These are phyloP conservation scores for Suillus decipiens DNA, from an alignment of 768 basidiomycete species.

Conservation along the genomic window DNA sequence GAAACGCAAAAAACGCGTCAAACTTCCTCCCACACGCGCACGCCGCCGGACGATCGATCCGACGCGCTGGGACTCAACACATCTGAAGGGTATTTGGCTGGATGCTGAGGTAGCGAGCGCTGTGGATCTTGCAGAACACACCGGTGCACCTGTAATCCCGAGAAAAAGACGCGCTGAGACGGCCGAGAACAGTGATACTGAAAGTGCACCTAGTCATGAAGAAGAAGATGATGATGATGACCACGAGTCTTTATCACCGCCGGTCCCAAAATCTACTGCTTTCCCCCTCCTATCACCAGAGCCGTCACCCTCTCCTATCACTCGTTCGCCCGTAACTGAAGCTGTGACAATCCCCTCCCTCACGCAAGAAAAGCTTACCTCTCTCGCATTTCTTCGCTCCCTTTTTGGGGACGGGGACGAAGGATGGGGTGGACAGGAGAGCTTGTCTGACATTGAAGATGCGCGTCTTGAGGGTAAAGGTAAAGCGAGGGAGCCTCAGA, in stretches of 20 bases:
- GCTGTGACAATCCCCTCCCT: not conserved
- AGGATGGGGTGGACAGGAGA: constrained; percentile 65
- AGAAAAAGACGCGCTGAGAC: not conserved
- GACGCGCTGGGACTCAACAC: constrained; percentile 65
- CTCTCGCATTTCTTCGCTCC: constrained; percentile 43
- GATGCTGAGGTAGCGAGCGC: constrained; percentile 33
- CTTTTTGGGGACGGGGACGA: constrained; percentile 51
- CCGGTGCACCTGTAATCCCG: not conserved
- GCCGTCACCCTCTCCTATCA: not conserved
- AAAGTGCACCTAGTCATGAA: not conserved
- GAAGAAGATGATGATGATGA: not conserved
- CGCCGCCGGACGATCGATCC: constrained; percentile 71
- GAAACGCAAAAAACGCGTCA: constrained; percentile 47
- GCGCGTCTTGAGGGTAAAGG: constrained; percentile 1
- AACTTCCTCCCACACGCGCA: constrained; percentile 58
- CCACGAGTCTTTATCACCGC: not conserved
- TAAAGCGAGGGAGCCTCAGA: constrained; percentile 26
- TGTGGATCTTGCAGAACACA: constrained; percentile 2
- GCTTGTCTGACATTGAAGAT: constrained; percentile 55
- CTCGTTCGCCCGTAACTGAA: not conserved
- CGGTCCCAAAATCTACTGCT: not conserved
- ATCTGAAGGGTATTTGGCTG: constrained; percentile 70
- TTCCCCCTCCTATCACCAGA: not conserved
- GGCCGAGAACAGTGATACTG: constrained; percentile 2
- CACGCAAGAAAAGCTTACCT: constrained; percentile 17